Conservation (phyloP, 208 protist species). For the Endotrypanum monterogeii region DNA sequence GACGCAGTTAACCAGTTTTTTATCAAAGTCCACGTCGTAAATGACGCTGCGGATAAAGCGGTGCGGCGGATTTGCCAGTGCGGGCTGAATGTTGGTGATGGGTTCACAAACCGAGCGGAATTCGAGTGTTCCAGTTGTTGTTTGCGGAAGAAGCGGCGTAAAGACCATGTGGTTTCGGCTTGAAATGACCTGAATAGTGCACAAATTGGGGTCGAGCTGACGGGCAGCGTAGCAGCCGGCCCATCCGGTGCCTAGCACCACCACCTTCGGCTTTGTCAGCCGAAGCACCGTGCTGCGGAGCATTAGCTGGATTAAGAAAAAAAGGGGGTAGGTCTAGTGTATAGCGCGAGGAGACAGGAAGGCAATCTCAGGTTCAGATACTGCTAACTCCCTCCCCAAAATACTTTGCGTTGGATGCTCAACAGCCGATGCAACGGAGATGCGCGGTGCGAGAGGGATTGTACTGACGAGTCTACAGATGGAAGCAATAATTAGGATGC, state of each 20-base stretch:
- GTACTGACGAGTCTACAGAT: background rate
- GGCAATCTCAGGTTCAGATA: too few species aligned
- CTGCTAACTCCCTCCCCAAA: background rate
- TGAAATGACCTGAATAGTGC: constrained; percentile 88
- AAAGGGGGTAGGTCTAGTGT: background rate
- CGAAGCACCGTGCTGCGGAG: constrained; percentile 32
- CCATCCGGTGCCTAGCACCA: constrained; percentile 93
- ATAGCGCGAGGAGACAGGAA: background rate
- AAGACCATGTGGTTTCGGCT: constrained; percentile 95
- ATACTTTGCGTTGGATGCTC: background rate
- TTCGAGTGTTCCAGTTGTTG: constrained; percentile 92
- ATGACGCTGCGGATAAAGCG: constrained; percentile 81
- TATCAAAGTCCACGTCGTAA: constrained; percentile 80
- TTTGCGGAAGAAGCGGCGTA: constrained; percentile 93
- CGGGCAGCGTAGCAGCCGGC: constrained; percentile 81
- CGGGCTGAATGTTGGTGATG: constrained; percentile 79
- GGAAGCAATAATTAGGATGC: background rate
- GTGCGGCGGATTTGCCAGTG: constrained; percentile 77
- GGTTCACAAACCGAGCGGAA: constrained; percentile 91
- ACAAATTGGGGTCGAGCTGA: constrained; percentile 71
- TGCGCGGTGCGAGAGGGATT: background rate
- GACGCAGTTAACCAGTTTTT: constrained; percentile 76
- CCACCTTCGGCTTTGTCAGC: constrained; percentile 75
- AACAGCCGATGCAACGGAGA: background rate
- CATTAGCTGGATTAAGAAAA: constrained; percentile 19